Evolutionary conservation across 2,329 filamentous ascomycete genomes (phyloP).

Genomic region (Aspergillus sp.): DNA sequence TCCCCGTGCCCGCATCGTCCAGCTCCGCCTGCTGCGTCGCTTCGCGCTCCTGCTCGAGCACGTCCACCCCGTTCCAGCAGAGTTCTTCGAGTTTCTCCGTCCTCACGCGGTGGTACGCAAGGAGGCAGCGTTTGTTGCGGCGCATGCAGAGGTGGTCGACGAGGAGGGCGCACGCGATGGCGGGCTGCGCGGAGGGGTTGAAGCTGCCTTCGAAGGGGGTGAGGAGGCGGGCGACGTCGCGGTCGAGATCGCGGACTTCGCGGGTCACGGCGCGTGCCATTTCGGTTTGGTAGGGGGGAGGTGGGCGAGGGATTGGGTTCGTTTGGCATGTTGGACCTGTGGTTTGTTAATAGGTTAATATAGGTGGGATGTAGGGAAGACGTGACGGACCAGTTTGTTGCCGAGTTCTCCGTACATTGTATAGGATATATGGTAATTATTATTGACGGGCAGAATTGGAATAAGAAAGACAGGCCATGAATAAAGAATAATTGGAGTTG

Average conservation of each 20-base stretch:
- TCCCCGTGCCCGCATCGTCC: neutral
- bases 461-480: too few species aligned
- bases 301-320: constrained; percentile 78
- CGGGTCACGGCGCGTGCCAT: constrained; percentile 80
- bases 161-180: constrained; percentile 79
- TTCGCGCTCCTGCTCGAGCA: constrained; percentile 58
- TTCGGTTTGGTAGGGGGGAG: constrained; percentile 92
- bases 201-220: constrained; percentile 81
- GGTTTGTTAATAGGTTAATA: neutral
- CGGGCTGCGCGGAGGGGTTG: constrained; percentile 76
- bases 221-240: constrained; percentile 73
- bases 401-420: constrained; percentile 83
- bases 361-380: neutral
- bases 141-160: constrained; percentile 95
- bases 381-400: constrained; percentile 67
- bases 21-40: constrained; percentile 25
- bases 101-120: constrained; percentile 88
- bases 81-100: constrained; percentile 90
- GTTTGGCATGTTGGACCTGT: constrained; percentile 92
- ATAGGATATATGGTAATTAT: neutral
- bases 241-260: constrained; percentile 90
- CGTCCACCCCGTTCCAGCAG: constrained; percentile 84
- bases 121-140: constrained; percentile 88
- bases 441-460: neutral
- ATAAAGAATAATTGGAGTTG: too few species aligned